Percentiles rank a stretch among this genome's conserved stretches.
phyloP scores from a whole-genome alignment of 306 rosid genomes.

The Cucumis hystrix region DNA sequence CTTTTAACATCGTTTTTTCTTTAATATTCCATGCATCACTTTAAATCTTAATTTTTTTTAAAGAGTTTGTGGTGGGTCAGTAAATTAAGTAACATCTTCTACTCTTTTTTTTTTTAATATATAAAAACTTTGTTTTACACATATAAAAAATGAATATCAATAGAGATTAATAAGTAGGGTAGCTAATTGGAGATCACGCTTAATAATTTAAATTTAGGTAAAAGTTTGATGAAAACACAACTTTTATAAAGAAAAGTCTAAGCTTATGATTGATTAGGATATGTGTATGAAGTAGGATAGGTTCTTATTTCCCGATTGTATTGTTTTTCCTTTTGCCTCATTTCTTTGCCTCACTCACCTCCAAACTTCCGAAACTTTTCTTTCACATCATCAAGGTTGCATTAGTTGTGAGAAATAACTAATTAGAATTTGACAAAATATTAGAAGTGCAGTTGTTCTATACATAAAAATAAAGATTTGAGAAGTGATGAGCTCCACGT shows the following conservation, averaged over 20 bases:
- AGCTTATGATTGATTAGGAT: conserved; percentile 14
- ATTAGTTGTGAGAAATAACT: not conserved
- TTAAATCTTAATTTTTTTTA: not conserved
- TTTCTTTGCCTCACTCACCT: not conserved
- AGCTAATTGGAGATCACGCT: conserved; percentile 8
- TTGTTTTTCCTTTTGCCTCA: not conserved
- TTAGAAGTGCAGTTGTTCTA: too few species aligned
- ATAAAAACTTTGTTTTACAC: not conserved
- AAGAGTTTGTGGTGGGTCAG: not conserved
- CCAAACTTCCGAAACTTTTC: not conserved
- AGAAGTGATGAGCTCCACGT: too few species aligned
- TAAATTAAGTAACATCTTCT: not conserved
- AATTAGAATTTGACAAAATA: too few species aligned
- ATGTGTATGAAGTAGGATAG: not conserved
- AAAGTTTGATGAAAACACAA: conserved; percentile 6
- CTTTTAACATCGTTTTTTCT: not conserved
- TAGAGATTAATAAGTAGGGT: not conserved
- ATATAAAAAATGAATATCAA: not conserved
- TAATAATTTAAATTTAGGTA: conserved; percentile 3
- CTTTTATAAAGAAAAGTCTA: conserved; percentile 11
- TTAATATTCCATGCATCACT: not conserved
- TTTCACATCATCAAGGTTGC: not conserved
- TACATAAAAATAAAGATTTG: too few species aligned
- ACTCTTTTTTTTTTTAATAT: too few species aligned
- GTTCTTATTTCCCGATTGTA: not conserved